Evolutionary conservation across 345 rosid genomes (phyloP), one percentile per base, ranked within the genome.

Genomic region (Camelina laxa): DNA sequence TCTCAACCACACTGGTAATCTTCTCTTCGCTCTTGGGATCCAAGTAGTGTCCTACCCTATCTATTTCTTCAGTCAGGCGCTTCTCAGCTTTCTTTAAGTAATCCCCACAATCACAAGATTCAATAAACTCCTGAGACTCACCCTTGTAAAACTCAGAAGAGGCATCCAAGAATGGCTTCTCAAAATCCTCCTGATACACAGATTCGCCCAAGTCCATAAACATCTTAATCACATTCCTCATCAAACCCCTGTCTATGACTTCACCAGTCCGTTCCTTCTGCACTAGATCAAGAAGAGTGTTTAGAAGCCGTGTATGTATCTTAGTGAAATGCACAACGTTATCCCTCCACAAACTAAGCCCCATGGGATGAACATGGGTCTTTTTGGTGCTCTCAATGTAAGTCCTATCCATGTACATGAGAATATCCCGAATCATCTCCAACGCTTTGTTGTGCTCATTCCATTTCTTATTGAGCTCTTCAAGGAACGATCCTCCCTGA

Each of bases 351-450:
- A 90, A 83, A 63, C 84, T 92, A 42, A 95, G 85, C 30, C 99
- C 97, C 75, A 95, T 89, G 64, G 93, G 97, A 36, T 95, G 93
- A 74, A 95, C 99, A 39, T 97, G 93, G 41, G 97, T 91, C 71
- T 90, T 90, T 36, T 82, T 91, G 30, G 86, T 65, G 74, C 89
- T 90, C 30, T 86, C 92, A 65, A 95, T 88, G 78, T 85, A 95
- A 24, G 97, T 92, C 70, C 99, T 87, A 69, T 95, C 99, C 97
- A 92, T 92, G 81, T 95, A 95, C 99, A 92, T 95, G 79, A 95
- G 84, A 65, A 95, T 95, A 82, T 95, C 99, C 33, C 99, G 83
- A 65, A 95, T 92, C 99, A 95, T 95, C 67, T 95, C 97, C 74
- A 95, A 67, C 3, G 99, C 99, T 77, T 95, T 95, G 81, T 95